A percentile compares a stretch with the other conserved stretches of the same genome.
These are phyloP conservation scores for Leptoxyphium fumago DNA, from an alignment of 2,329 filamentous ascomycete species.

Conservation along the genomic window DNA sequence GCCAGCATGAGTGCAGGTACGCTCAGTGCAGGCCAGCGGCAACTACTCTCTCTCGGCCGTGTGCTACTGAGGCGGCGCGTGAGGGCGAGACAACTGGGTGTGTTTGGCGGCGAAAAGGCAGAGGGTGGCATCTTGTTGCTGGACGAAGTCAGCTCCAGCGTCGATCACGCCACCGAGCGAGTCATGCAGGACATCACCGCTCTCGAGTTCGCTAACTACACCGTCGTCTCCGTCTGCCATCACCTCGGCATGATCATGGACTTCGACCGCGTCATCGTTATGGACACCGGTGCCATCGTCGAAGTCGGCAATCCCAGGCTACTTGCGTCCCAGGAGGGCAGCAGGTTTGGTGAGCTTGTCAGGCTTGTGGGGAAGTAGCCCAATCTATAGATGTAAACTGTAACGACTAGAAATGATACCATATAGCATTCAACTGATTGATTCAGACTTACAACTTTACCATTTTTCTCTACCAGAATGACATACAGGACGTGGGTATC, in stretches of 20 bases:
- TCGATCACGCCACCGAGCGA: neutral
- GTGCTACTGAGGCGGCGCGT: constrained; percentile 31
- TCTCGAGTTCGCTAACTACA: constrained; percentile 37
- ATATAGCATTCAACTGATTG: neutral
- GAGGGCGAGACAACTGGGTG: neutral
- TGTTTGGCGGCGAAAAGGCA: neutral
- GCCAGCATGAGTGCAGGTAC: neutral
- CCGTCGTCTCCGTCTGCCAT: constrained; percentile 44
- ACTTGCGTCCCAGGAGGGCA: neutral
- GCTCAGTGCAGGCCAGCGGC: constrained; percentile 27
- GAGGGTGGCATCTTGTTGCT: neutral
- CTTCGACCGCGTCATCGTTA: constrained; percentile 37
- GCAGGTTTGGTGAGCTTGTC: neutral
- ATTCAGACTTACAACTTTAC: neutral
- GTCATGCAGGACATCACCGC: constrained; percentile 25
- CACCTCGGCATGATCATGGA: constrained; percentile 41
- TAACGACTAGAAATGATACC: neutral
- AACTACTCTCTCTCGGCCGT: constrained; percentile 48
- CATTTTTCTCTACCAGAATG: neutral
- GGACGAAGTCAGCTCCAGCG: neutral
- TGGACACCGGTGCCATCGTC: constrained; percentile 34
- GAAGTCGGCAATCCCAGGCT: constrained; percentile 20
- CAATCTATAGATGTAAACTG: neutral
- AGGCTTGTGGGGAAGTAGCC: neutral
- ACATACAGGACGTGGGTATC: neutral